Conservation (phyloP, 2,329 filamentous ascomycete genomes). For the Pezicula radicicola region DNA sequence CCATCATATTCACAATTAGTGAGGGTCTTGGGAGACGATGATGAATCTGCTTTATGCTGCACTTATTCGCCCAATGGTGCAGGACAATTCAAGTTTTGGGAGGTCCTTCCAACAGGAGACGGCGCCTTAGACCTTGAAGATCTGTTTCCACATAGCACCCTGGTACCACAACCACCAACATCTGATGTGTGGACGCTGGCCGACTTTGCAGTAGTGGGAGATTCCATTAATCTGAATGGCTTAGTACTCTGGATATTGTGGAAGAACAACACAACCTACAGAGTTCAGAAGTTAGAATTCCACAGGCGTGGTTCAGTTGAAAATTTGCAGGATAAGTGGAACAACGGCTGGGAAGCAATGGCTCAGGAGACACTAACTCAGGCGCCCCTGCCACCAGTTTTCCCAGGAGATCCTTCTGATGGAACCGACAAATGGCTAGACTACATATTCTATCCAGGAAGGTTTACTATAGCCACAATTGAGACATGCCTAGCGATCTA, state of each 20-base stretch:
- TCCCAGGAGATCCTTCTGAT: slow-evolving; percentile 63
- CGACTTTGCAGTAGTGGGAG: slow-evolving; percentile 65
- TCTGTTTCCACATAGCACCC: slow-evolving; percentile 62
- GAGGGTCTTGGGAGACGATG: slow-evolving; percentile 60
- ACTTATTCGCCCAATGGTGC: slow-evolving; percentile 86
- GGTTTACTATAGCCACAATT: slow-evolving; percentile 75
- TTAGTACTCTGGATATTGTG: slow-evolving; percentile 73
- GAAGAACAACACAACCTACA: slow-evolving; percentile 80
- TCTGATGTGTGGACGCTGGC: slow-evolving; percentile 78
- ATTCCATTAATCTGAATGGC: slow-evolving; percentile 46
- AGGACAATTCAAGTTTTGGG: slow-evolving; percentile 95
- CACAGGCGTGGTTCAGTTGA: slow-evolving; percentile 45
- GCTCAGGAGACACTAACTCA: slow-evolving; percentile 55
- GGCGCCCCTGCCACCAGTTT: slow-evolving; percentile 53
- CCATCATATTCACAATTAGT: slow-evolving; percentile 76
- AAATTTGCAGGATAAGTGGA: slow-evolving; percentile 46
- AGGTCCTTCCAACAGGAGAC: slow-evolving; percentile 61
- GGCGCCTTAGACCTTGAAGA: slow-evolving; percentile 63
- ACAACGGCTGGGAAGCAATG: slow-evolving; percentile 67
- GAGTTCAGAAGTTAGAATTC: slow-evolving; percentile 71
- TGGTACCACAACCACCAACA: slow-evolving; percentile 67
- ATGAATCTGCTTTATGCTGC: slow-evolving; percentile 58
- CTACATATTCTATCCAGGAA: slow-evolving; percentile 77
- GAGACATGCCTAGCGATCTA: slow-evolving; percentile 84
- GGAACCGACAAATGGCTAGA: slow-evolving; percentile 82